Evolutionary conservation across 2,329 filamentous ascomycete species (phyloP), one percentile per base, ranked within the genome.

Genomic region (Graphiopsis chlorocephala): DNA sequence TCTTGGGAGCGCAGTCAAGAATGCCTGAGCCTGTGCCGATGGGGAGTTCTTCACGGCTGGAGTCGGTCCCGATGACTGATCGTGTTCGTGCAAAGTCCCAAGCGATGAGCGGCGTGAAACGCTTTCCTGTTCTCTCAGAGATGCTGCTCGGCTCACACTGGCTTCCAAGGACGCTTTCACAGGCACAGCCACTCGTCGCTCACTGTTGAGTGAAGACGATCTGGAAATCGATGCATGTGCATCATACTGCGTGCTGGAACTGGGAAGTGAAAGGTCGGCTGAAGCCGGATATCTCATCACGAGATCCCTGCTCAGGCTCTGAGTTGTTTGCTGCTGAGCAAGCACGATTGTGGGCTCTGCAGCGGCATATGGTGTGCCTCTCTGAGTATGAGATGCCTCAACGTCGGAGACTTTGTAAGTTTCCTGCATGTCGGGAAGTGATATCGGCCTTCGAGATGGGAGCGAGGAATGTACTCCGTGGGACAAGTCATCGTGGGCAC

Each of bases 31-130:
- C 5, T 38, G 35, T 25, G 55, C 12, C 3, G 31, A 4, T 45
- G 15, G 55, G 14, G 11, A 7, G 25, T 35, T 58, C 20, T 25
- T 28, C 35, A 10, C 23, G 10, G 23, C n/a, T n/a, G 38, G 60
- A 4, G 33, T 33, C 14, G 28, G 29, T 20, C 20, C 47, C 29
- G 33, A 35, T 23, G 14, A 14, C 15, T n/a, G 48, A 29, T 53
- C 48, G 33, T 62, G 47, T 29, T 62, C 60, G 25, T 62, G 48
- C 12, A 62, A 17, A 42, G 60, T 62, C 23, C 11, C 48, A 2
- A 62, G 60, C 5, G 60, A 62, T 2, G 60, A 62, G 15, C 60
- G 60, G 29, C 48, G 48, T 17, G 60, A 62, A 12, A 38, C 33
- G 20, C 23, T 55, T 25, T 48, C 23, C n/a, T 62, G 48, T 10